phyloP scores from a whole-genome alignment of 208 protist species.

The Crithidia thermophila region DNA sequence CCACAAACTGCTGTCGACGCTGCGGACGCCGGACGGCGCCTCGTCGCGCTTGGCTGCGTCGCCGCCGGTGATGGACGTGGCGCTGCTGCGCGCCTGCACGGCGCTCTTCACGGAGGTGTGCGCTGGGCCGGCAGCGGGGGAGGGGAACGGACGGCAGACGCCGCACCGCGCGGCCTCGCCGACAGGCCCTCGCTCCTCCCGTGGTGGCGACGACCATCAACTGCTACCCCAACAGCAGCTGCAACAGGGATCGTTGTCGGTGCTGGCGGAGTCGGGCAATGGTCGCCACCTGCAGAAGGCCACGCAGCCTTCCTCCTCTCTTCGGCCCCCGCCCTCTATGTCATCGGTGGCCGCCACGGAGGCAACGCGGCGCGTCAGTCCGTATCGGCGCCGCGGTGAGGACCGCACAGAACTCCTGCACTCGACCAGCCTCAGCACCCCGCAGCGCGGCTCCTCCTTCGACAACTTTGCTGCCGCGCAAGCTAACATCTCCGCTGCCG shows the following conservation, averaged over 20 bases:
- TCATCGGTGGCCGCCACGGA: not conserved
- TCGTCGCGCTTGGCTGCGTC: not conserved
- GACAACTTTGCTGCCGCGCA: slow-evolving; percentile 22
- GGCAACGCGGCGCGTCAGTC: slow-evolving; percentile 2
- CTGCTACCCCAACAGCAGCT: not conserved
- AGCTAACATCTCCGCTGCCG: slow-evolving; percentile 11
- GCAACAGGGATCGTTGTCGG: not conserved
- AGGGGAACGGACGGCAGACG: not conserved
- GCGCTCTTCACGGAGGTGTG: slow-evolving; percentile 6
- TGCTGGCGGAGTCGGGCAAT: not conserved
- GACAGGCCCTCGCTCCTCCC: too few species aligned
- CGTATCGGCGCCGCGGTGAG: not conserved
- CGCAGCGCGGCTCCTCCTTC: slow-evolving; percentile 15
- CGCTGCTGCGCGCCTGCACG: slow-evolving; percentile 18
- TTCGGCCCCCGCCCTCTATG: slow-evolving; percentile 5
- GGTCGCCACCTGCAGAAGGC: not conserved
- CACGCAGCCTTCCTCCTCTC: slow-evolving; percentile 6
- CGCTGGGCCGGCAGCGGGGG: not conserved
- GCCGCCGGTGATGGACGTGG: slow-evolving; percentile 8
- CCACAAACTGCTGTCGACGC: slow-evolving; percentile 22
- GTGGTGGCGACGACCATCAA: too few species aligned
- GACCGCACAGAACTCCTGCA: not conserved
- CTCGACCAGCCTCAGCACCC: not conserved
- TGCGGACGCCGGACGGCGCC: not conserved
- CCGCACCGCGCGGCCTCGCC: not conserved